phyloP scores from a whole-genome alignment of 78 protist species.

The Mastigamoeba balamuthi region DNA sequence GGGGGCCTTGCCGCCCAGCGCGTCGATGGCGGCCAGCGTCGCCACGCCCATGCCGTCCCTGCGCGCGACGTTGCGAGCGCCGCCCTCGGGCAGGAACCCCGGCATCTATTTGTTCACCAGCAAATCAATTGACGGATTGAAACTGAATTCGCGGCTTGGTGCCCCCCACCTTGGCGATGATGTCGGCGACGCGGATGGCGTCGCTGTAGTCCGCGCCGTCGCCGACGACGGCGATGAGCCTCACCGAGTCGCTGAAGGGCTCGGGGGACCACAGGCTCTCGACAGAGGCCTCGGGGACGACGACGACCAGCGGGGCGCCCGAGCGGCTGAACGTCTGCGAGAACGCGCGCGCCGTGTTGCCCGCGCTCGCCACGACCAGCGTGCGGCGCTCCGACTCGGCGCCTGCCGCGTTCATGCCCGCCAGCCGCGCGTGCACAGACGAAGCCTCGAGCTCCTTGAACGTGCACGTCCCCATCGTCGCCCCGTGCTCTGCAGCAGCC shows the following conservation, averaged over 20 bases:
- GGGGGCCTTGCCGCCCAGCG: neutral
- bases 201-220: neutral
- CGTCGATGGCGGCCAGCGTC: neutral
- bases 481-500: neutral
- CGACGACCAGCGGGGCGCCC: neutral
- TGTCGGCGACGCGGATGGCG: too few species aligned
- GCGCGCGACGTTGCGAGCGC: neutral
- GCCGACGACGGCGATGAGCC: neutral
- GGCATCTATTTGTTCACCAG: too few species aligned
- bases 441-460: neutral
- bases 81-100: neutral
- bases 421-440: neutral
- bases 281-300: neutral
- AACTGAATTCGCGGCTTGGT: too few species aligned
- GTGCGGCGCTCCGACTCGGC: neutral
- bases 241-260: neutral
- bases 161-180: too few species aligned
- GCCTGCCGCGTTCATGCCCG: too few species aligned
- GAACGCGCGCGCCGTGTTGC: neutral
- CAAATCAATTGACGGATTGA: too few species aligned
- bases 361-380: neutral
- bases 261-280: neutral
- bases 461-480: neutral
- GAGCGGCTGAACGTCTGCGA: neutral
- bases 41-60: neutral